Base-by-base conservation (phyloP, 2,329 filamentous ascomycete genomes). In the Colletotrichum zoysiae region DNA sequence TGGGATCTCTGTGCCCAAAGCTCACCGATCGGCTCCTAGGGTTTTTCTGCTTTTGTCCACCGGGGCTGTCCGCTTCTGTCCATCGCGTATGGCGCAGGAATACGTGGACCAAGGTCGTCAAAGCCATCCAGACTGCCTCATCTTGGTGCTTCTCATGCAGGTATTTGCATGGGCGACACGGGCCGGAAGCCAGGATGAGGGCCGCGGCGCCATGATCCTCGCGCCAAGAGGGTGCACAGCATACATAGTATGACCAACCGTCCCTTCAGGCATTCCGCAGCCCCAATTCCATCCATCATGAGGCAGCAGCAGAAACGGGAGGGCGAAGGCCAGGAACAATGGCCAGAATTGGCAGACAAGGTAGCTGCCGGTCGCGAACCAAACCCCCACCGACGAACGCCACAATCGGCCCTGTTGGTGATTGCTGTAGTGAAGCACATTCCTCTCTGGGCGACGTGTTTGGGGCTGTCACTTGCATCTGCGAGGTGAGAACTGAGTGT, bases 371-470 rank as follows among this genome's bases (percentile, higher is more conserved):
- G 38, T 44, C 20, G 44, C 44, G 56, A 44, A 42, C 2, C 44
- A 26, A 26, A 26, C 26, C 40, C 65, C 35, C 42, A 16, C 38
- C 40, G 33, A 1, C 38, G 55, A 23, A 38, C 58, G 58, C 65
- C 58, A 30, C 26, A 51, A 8, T 70, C 33, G 58, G 33, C 40
- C 30, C 35, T 38, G 53, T 62, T 62, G 58, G 58, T 55, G 18
- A 66, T 56, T 26, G 35, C 7, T 18, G 50, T 57, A 16, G 62
- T 33, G 57, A 65, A 46, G 50, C 51, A 46, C 30, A 55, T 60
- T 68, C 69, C 69, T 64, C n/a, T 57, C 46, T 20, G 9, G 44
- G 69, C 38, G 23, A 51, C n/a, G 53, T 64, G 69, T 69, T 71
- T 71, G n/a, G 59, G 59, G 20, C 42, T 33, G 20, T 57, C 50